Evolutionary conservation across 176 grass and related monocot species (phyloP), one percentile per base, ranked within the genome.

Genomic region (Musa schizocarpa): DNA sequence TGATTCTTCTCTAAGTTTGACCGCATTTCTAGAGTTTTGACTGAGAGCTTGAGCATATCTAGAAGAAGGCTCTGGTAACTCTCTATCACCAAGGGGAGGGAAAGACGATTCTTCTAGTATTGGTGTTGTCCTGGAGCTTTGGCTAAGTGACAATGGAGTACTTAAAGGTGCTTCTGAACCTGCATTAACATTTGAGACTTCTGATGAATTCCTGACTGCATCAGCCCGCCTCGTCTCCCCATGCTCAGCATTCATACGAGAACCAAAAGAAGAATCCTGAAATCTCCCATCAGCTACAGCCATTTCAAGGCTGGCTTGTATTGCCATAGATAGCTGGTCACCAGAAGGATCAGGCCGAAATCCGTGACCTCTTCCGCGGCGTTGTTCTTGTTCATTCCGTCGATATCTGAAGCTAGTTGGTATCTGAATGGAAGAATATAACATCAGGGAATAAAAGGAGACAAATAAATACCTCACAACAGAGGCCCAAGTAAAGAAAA

Each of bases 391-490:
- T 79, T 94, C 95, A 78, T 75, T 89, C 68, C 86, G 93, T 69
- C 88, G 80, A 81, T 91, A 99, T 79, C 87, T 91, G 75, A 99
- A 99, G 85, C 95, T 99, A 70, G 95, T 99, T 58, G 95, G 90
- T 85, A 99, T 89, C 95, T 99, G 79, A 76, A 79, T 57, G 80
- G 72, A 70, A 67, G 68, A 67, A 78, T 43, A 69, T 78, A 81
- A 86, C 17, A 68, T 81, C 25, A 86, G 19, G 71, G 53, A 17
- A 78, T n/a, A 54, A 25, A 34, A 1, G 16, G 17, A 16, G 14
- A 9, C 7, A 34, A 57, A 13, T 34, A 17, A n/a, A 9, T 62
- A 62, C 8, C 58, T 9, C 8, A 19, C 58, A 62, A 8, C 22
- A 25, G 21, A 74, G 21, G 26, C 11, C n/a, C 27, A 16, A 25